phyloP scores from a whole-genome alignment of 208 protist species.

The Crithidia mellificae region DNA sequence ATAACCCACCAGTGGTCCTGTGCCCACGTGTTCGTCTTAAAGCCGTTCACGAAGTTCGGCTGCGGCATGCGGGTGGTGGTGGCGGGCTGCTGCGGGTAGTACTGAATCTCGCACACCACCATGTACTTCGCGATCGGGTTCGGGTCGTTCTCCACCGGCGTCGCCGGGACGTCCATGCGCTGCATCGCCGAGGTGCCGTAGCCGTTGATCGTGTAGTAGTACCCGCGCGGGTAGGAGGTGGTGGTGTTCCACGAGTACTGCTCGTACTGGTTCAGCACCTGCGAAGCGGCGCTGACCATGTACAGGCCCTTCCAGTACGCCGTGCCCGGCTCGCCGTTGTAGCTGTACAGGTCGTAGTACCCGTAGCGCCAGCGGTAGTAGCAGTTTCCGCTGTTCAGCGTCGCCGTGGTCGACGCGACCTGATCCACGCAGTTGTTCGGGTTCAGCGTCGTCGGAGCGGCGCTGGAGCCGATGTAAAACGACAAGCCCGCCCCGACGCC shows the following conservation, averaged over 20 bases:
- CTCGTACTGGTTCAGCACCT: slow-evolving; percentile 38
- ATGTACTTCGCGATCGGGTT: slow-evolving; percentile 28
- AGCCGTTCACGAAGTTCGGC: slow-evolving; percentile 41
- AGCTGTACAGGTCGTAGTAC: slow-evolving; percentile 46
- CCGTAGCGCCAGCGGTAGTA: slow-evolving; percentile 56
- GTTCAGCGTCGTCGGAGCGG: slow-evolving; percentile 14
- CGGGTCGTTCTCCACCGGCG: slow-evolving; percentile 28
- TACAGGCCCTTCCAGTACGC: slow-evolving; percentile 48
- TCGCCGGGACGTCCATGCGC: slow-evolving; percentile 30
- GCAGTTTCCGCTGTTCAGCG: slow-evolving; percentile 37
- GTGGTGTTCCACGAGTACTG: slow-evolving; percentile 30
- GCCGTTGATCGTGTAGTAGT: slow-evolving; percentile 37
- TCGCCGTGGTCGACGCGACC: background rate
- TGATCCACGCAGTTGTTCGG: slow-evolving; percentile 19
- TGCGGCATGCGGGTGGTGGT: slow-evolving; percentile 33
- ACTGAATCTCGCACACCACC: slow-evolving; percentile 42
- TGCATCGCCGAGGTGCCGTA: background rate
- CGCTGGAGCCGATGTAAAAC: slow-evolving; percentile 39
- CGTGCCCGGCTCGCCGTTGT: slow-evolving; percentile 41
- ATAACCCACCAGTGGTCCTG: slow-evolving; percentile 56
- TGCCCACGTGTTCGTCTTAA: slow-evolving; percentile 50
- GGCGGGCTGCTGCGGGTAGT: slow-evolving; percentile 23
- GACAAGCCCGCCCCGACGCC: slow-evolving; percentile 10
- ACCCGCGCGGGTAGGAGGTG: slow-evolving; percentile 34
- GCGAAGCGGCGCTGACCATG: background rate